Percentiles rank a stretch among this genome's conserved stretches.
Conservation (phyloP, 2,329 filamentous ascomycete species). For the Botrytis porri region DNA sequence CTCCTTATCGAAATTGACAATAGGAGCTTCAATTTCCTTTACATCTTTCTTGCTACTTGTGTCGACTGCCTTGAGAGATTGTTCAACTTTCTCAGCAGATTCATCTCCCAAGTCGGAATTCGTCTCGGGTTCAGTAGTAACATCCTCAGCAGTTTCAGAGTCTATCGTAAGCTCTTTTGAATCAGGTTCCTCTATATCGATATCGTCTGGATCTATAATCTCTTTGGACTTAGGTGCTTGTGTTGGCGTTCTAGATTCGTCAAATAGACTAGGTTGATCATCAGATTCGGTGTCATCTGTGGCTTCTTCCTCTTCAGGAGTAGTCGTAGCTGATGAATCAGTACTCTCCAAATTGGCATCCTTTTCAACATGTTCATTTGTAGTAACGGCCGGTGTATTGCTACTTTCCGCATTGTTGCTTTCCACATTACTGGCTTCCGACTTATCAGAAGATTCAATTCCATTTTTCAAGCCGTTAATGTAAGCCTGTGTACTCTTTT, state of each 20-base stretch:
- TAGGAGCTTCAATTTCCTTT: not conserved
- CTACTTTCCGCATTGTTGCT: not conserved
- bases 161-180: constrained; percentile 31
- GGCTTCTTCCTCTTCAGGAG: not conserved
- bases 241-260: constrained; percentile 24
- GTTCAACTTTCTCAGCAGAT: not conserved
- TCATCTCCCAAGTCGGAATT: not conserved
- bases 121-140: not conserved
- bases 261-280: constrained; percentile 31
- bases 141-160: not conserved
- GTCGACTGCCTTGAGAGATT: not conserved
- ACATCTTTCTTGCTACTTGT: not conserved
- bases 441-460: not conserved
- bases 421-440: constrained; percentile 27
- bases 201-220: constrained; percentile 38
- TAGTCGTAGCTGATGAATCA: constrained; percentile 2
- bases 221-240: constrained; percentile 21
- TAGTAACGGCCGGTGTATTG: not conserved
- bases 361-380: not conserved
- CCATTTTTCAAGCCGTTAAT: not conserved
- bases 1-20: not conserved
- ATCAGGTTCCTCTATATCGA: constrained; percentile 37
- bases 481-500: not conserved
- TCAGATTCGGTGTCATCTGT: constrained; percentile 17
- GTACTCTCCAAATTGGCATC: constrained; percentile 26